phyloP scores from a whole-genome alignment of 805 yeast genomes.

The Starmera dryadoides region DNA sequence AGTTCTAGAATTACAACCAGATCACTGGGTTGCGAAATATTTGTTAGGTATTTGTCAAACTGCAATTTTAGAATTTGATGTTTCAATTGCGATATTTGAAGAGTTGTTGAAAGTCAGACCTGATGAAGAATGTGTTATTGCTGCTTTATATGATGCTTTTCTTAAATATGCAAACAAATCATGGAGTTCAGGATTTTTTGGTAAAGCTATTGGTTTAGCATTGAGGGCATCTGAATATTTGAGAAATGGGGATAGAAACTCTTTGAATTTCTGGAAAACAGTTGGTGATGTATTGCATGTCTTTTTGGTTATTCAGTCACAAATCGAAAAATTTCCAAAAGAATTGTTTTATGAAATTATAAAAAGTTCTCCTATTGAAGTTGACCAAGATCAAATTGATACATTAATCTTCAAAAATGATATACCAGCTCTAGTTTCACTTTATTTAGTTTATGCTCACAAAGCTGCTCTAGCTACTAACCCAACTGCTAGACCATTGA shows the following conservation, averaged over 20 bases:
- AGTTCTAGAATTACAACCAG: slow-evolving; percentile 47
- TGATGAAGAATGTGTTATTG: slow-evolving; percentile 40
- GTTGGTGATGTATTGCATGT: slow-evolving; percentile 51
- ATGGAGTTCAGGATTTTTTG: slow-evolving; percentile 53
- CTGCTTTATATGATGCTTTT: slow-evolving; percentile 50
- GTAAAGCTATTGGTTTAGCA: slow-evolving; percentile 51
- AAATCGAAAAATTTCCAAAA: slow-evolving; percentile 43
- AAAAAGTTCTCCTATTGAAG: slow-evolving; percentile 17
- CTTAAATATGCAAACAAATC: slow-evolving; percentile 47
- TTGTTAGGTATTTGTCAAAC: slow-evolving; percentile 61
- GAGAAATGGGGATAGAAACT: slow-evolving; percentile 27
- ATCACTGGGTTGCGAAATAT: slow-evolving; percentile 56
- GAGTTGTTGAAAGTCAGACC: slow-evolving; percentile 36
- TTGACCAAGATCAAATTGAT: slow-evolving; percentile 22
- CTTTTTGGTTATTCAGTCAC: slow-evolving; percentile 48
- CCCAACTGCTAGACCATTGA: slow-evolving; percentile 37
- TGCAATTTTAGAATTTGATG: slow-evolving; percentile 57
- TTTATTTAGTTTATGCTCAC: slow-evolving; percentile 37
- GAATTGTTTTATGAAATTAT: slow-evolving; percentile 20
- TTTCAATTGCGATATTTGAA: slow-evolving; percentile 44
- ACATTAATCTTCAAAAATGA: slow-evolving; percentile 19
- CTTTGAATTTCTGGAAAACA: slow-evolving; percentile 61
- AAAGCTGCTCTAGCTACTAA: slow-evolving; percentile 36
- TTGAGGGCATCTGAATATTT: slow-evolving; percentile 38
- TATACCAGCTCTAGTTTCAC: slow-evolving; percentile 27